These are phyloP conservation scores for Tuber umbilicatum DNA, from an alignment of 495 filamentous ascomycete species.

Conservation along the genomic window DNA sequence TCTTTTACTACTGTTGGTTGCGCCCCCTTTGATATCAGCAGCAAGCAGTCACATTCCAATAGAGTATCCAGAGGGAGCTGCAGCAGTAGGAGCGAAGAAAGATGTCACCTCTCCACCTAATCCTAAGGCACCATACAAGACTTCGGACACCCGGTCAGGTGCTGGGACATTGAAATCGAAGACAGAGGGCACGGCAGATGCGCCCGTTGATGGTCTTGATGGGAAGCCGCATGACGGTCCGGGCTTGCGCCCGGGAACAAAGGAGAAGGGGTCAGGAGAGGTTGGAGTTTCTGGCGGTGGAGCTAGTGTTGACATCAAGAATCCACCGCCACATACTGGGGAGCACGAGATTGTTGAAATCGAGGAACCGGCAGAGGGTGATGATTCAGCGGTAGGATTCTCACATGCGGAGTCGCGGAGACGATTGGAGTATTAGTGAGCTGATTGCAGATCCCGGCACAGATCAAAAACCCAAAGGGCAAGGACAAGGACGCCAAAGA, in stretches of 20 bases:
- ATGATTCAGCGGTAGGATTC: constrained; percentile 30
- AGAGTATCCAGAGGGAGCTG: not conserved
- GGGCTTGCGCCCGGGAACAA: constrained; percentile 43
- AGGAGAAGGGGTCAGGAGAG: constrained; percentile 38
- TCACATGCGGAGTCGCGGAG: not conserved
- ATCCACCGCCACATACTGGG: constrained; percentile 40
- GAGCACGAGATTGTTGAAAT: constrained; percentile 42
- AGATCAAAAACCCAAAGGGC: constrained; percentile 20
- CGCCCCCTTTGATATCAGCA: not conserved
- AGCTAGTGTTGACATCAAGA: constrained; percentile 63
- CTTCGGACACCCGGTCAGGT: not conserved
- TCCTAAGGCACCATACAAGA: not conserved
- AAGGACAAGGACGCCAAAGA: constrained; percentile 40
- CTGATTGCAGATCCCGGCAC: constrained; percentile 7
- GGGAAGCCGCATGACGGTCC: constrained; percentile 91
- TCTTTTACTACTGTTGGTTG: not conserved
- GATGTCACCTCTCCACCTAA: not conserved
- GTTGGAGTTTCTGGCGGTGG: constrained; percentile 38
- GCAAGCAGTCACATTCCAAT: not conserved
- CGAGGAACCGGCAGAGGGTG: constrained; percentile 27
- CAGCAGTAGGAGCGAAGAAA: not conserved
- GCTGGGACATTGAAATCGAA: not conserved
- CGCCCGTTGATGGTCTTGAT: constrained; percentile 91
- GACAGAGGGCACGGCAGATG: constrained; percentile 65
- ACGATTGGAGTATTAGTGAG: not conserved